A percentile compares a stretch with the other conserved stretches of the same genome.
Conservation (phyloP, 2,329 filamentous ascomycete species). For the Botrytis squamosa region DNA sequence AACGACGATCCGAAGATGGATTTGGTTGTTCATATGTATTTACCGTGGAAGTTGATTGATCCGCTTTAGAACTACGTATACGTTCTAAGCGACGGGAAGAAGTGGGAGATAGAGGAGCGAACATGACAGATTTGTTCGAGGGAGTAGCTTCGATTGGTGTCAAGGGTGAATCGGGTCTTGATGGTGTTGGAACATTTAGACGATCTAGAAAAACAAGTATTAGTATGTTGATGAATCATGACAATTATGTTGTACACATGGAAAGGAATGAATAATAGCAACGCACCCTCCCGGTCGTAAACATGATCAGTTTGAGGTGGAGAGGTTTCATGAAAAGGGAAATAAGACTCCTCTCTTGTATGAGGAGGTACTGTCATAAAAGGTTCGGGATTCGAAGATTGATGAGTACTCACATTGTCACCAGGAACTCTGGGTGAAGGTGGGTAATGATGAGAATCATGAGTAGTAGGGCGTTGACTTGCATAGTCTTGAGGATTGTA, state of each 20-base stretch:
- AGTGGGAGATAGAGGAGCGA: slow-evolving; percentile 37
- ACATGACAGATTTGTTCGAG: slow-evolving; percentile 37
- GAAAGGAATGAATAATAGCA: slow-evolving; percentile 17
- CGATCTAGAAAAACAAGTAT: not conserved
- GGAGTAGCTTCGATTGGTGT: slow-evolving; percentile 3
- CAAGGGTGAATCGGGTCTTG: not conserved
- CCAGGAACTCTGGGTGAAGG: slow-evolving; percentile 28
- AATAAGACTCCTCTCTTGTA: slow-evolving; percentile 27
- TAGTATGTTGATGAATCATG: not conserved
- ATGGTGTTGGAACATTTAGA: slow-evolving; percentile 1
- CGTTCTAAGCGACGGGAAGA: slow-evolving; percentile 28
- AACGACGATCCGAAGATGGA: slow-evolving; percentile 21
- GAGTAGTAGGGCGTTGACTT: slow-evolving; percentile 25
- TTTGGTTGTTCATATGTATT: slow-evolving; percentile 19
- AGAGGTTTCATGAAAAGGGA: slow-evolving; percentile 35
- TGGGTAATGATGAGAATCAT: slow-evolving; percentile 33
- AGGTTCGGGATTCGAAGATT: slow-evolving; percentile 27
- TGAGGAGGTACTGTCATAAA: slow-evolving; percentile 20
- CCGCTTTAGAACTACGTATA: slow-evolving; percentile 17
- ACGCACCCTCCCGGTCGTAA: slow-evolving; percentile 28
- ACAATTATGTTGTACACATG: not conserved
- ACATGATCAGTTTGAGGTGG: slow-evolving; percentile 31
- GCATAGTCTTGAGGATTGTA: slow-evolving; percentile 39
- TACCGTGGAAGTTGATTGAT: slow-evolving; percentile 9
- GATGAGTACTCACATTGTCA: slow-evolving; percentile 40